Conservation (phyloP, 129 eudicot genomes). For the Apium graveolens region DNA sequence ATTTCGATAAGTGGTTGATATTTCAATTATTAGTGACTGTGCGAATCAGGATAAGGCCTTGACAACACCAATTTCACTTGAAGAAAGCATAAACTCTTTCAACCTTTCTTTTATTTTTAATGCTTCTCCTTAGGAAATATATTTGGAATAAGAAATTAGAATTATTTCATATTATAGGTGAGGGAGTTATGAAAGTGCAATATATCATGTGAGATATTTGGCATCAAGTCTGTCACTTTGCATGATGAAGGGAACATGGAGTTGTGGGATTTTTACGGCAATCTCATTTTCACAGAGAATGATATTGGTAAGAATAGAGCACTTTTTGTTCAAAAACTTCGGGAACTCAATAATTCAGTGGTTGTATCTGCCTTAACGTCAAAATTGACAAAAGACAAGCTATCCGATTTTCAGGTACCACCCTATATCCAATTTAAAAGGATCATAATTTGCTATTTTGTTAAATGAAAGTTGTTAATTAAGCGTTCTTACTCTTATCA, state of each 20-base stretch:
- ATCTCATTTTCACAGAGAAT: slow-evolving; percentile 66
- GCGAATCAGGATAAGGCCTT: too few relatives aligned
- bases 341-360: slow-evolving; percentile 93
- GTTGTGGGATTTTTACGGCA: slow-evolving; percentile 91
- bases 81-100: neutral
- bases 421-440: neutral
- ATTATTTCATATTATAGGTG: neutral
- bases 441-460: neutral
- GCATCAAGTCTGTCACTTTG: slow-evolving; percentile 86
- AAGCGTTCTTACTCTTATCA: neutral
- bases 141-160: neutral
- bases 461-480: neutral
- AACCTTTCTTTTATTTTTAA: neutral
- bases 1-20: too few relatives aligned
- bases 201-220: slow-evolving; percentile 21
- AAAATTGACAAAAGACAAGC: slow-evolving; percentile 65
- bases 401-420: slow-evolving; percentile 75
- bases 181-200: neutral
- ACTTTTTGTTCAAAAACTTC: slow-evolving; percentile 71
- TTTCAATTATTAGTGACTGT: too few relatives aligned
- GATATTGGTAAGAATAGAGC: slow-evolving; percentile 97
- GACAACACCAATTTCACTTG: neutral
- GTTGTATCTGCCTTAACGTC: slow-evolving; percentile 60
- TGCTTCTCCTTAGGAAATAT: neutral
- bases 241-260: slow-evolving; percentile 90